Percentiles rank a stretch among this genome's conserved stretches.
Conservation (phyloP, 768 basidiomycete genomes). For the Chlorophyllum brunneum region DNA sequence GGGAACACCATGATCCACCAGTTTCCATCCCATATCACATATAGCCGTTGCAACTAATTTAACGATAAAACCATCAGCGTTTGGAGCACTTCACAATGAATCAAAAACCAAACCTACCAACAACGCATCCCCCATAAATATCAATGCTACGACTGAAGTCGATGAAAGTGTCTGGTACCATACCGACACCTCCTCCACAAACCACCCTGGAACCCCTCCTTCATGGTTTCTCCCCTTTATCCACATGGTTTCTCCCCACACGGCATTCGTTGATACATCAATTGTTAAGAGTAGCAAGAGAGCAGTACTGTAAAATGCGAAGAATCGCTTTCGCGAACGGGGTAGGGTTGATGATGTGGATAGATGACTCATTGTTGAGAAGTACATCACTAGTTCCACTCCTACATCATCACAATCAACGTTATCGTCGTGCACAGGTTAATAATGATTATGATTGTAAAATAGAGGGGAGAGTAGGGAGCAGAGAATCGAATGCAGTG, state of each 20-base stretch:
- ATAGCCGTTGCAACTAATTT: slow-evolving; percentile 26
- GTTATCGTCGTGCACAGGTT: not conserved
- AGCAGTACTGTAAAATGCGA: slow-evolving; percentile 24
- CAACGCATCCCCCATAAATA: slow-evolving; percentile 29
- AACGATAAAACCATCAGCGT: not conserved
- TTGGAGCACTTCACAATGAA: not conserved
- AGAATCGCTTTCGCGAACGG: slow-evolving; percentile 19
- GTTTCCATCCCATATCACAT: slow-evolving; percentile 24
- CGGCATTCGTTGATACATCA: slow-evolving; percentile 24
- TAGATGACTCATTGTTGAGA: slow-evolving; percentile 19
- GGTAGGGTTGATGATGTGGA: not conserved
- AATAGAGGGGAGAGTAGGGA: not conserved
- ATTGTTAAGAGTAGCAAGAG: slow-evolving; percentile 25
- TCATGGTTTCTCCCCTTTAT: slow-evolving; percentile 23
- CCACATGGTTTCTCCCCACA: slow-evolving; percentile 30
- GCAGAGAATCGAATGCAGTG: no score
- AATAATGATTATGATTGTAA: not conserved
- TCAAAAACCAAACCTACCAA: slow-evolving; percentile 19
- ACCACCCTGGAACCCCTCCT: slow-evolving; percentile 24
- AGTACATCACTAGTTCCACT: slow-evolving; percentile 26
- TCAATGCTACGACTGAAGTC: slow-evolving; percentile 23
- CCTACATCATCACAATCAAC: slow-evolving; percentile 15
- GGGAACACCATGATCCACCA: slow-evolving; percentile 22
- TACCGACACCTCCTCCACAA: slow-evolving; percentile 22
- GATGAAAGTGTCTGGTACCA: slow-evolving; percentile 29